Evolutionary conservation across 148 eudicot genomes (phyloP).

Genomic region (Vaccinium macrocarpon): DNA sequence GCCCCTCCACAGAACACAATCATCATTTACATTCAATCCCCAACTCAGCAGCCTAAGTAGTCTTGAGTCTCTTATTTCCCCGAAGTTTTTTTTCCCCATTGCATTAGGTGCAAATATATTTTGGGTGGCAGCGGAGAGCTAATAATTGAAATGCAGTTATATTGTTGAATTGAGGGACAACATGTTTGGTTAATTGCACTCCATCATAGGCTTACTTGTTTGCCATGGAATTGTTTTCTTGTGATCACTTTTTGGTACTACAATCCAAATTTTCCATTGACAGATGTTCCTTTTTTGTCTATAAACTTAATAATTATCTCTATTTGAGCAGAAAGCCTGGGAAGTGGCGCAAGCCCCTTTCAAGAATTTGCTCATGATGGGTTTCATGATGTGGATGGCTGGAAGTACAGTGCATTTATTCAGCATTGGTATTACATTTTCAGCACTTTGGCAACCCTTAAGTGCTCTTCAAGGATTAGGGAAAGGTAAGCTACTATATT

Average conservation of each 20-base stretch:
- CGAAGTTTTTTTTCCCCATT: not conserved
- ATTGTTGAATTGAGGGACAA: not conserved
- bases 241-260: not conserved
- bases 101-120: not conserved
- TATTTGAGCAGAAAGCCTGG: conserved; percentile 84
- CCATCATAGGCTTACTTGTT: not conserved
- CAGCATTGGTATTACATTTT: conserved; percentile 94
- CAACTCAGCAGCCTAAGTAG: too few species aligned
- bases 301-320: not conserved
- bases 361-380: conserved; percentile 94
- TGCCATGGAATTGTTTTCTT: not conserved
- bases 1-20: too few species aligned
- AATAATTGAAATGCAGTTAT: not conserved
- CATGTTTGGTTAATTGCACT: not conserved
- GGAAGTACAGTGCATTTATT: conserved; percentile 97
- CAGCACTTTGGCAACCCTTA: conserved; percentile 93
- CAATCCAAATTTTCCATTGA: not conserved
- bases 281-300: conserved; percentile 3
- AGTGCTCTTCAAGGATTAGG: conserved; percentile 95
- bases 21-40: too few species aligned
- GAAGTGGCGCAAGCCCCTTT: conserved; percentile 95
- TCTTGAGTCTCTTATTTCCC: too few species aligned
- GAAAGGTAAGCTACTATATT: conserved; percentile 46
- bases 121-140: not conserved
- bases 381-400: conserved; percentile 99